Evolutionary conservation across 371 early-diverging fungal genomes (phyloP).

Genomic region (Actinomortierella ambigua): DNA sequence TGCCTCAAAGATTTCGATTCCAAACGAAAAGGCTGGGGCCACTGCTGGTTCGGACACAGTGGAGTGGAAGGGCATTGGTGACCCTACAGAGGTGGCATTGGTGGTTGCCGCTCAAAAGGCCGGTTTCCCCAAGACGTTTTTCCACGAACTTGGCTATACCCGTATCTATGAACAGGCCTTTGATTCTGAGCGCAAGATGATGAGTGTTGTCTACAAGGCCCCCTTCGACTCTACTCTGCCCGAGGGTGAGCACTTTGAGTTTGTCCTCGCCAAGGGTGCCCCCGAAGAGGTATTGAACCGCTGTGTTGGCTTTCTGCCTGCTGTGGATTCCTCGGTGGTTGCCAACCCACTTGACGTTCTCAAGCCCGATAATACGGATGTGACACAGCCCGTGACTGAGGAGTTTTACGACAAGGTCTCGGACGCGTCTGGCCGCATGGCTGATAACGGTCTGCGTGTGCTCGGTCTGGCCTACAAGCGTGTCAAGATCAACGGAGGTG

Average conservation of each 20-base stretch:
- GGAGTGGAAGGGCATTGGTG: conserved; percentile 61
- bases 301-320: conserved; percentile 64
- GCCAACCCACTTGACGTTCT: conserved; percentile 22
- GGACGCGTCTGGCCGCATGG: conserved; percentile 78
- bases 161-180: conserved; percentile 64
- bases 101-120: conserved; percentile 80
- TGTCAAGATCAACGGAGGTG: conserved; percentile 44
- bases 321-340: neutral
- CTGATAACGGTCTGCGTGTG: conserved; percentile 80
- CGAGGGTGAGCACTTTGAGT: conserved; percentile 28
- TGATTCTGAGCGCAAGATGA: conserved; percentile 88
- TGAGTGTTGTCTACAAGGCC: conserved; percentile 75
- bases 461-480: conserved; percentile 70
- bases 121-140: conserved; percentile 65
- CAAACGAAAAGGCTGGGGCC: neutral
- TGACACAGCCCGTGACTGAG: conserved; percentile 57
- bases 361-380: conserved; percentile 21
- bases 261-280: conserved; percentile 87
- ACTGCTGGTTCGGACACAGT: neutral
- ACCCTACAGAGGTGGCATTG: conserved; percentile 68
- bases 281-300: conserved; percentile 83
- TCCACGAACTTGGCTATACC: conserved; percentile 46
- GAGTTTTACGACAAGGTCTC: conserved; percentile 71
- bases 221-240: conserved; percentile 3
- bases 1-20: neutral